Conservation (phyloP, 768 basidiomycete genomes). For the Russula sp. region DNA sequence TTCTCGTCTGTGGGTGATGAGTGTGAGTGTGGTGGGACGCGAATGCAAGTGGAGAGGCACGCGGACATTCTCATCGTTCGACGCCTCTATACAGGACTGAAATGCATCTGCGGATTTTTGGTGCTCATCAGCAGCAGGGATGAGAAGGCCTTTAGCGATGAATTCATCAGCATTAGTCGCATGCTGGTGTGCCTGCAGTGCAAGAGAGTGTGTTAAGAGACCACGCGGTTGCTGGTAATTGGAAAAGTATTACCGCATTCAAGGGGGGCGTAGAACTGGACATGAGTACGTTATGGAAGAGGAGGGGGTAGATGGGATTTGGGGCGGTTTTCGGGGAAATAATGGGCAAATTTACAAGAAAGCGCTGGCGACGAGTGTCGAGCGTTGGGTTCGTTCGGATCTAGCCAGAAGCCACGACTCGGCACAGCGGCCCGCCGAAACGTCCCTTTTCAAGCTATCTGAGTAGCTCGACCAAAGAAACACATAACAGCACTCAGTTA, state of each 20-base stretch:
- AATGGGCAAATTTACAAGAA: not conserved
- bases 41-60: slow-evolving; percentile 4
- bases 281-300: slow-evolving; percentile 17
- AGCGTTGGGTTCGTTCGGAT: not conserved
- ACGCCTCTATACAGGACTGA: slow-evolving; percentile 61
- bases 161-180: slow-evolving; percentile 75
- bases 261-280: slow-evolving; percentile 24
- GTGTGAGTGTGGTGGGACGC: not conserved
- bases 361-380: not conserved
- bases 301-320: not conserved
- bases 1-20: slow-evolving; percentile 49
- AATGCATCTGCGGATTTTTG: slow-evolving; percentile 71
- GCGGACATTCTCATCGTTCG: slow-evolving; percentile 60
- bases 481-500: not conserved
- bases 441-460: not conserved
- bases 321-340: not conserved
- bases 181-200: slow-evolving; percentile 69
- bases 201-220: slow-evolving; percentile 10
- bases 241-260: slow-evolving; percentile 22
- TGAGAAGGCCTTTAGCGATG: slow-evolving; percentile 54
- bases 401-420: not conserved
- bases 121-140: slow-evolving; percentile 69
- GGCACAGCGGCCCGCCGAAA: slow-evolving; percentile 14
- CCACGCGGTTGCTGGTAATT: not conserved
- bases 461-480: not conserved